Evolutionary conservation across 2,329 filamentous ascomycete genomes (phyloP).

Genomic region (Leptosphaerulina australis): DNA sequence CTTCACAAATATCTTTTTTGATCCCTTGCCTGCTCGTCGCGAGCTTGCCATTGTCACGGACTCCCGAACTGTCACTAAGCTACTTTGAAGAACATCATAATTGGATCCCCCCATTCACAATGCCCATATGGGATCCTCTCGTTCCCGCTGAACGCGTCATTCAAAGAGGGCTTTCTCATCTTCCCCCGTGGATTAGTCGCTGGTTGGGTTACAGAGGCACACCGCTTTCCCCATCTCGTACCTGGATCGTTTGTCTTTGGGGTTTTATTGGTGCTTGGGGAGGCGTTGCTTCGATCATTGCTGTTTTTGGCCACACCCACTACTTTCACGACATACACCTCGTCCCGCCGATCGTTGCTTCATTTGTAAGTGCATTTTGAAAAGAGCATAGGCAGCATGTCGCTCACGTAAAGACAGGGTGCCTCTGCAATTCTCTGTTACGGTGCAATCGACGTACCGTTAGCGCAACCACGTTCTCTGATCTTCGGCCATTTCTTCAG

Average conservation of each 20-base stretch:
- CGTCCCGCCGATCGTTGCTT: conserved; percentile 52
- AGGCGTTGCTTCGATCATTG: conserved; percentile 51
- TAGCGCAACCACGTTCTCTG: conserved; percentile 54
- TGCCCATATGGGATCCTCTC: conserved; percentile 34
- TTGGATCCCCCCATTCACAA: conserved; percentile 10
- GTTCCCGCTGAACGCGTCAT: conserved; percentile 38
- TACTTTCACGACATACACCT: conserved; percentile 46
- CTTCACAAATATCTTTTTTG: conserved; percentile 17
- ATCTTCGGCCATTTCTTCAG: conserved; percentile 54
- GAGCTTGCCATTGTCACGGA: background rate
- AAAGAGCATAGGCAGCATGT: background rate
- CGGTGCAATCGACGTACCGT: conserved; percentile 53
- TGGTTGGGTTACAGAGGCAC: conserved; percentile 61
- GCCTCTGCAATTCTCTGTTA: conserved; percentile 56
- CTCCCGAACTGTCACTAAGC: background rate
- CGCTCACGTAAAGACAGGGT: conserved; percentile 39
- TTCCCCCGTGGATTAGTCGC: conserved; percentile 71
- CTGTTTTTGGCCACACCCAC: conserved; percentile 49
- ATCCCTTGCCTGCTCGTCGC: conserved; percentile 5
- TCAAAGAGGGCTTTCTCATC: conserved; percentile 40
- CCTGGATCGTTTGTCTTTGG: conserved; percentile 48
- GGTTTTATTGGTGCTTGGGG: conserved; percentile 53
- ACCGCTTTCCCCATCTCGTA: conserved; percentile 33
- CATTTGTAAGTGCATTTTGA: conserved; percentile 37
- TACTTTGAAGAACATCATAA: background rate